Evolutionary conservation across 768 basidiomycete species (phyloP).

Genomic region (Amanita inopinata): DNA sequence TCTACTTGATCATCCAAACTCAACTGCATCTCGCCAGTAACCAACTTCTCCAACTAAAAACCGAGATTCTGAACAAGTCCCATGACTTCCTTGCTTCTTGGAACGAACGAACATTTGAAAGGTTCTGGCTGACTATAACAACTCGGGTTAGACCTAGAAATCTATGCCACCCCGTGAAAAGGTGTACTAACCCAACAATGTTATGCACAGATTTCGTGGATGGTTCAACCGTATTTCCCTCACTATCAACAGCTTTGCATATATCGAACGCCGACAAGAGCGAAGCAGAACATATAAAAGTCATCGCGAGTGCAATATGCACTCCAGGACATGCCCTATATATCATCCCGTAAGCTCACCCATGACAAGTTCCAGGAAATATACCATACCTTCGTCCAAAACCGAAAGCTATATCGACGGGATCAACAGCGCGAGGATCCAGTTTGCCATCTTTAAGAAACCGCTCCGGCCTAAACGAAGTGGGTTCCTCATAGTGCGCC

Average conservation of each 20-base stretch:
- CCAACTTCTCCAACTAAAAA: too few relatives aligned
- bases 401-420: conserved; percentile 6
- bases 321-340: conserved; percentile 5
- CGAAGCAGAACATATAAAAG: conserved; percentile 2
- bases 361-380: background rate
- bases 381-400: conserved; percentile 4
- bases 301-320: conserved; percentile 1
- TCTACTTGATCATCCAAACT: too few relatives aligned
- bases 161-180: background rate
- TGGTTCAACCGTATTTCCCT: conserved; percentile 1
- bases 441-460: conserved; percentile 5
- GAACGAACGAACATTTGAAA: background rate
- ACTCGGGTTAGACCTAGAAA: background rate
- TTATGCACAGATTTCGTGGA: background rate
- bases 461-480: conserved; percentile 4
- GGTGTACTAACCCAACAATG: background rate
- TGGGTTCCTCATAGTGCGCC: background rate
- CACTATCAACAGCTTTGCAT: conserved; percentile 3
- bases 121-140: background rate
- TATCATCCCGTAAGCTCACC: background rate
- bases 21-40: too few relatives aligned
- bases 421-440: conserved; percentile 2
- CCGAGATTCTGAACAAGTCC: background rate
- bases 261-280: conserved; percentile 5
- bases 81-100: background rate